These are phyloP conservation scores for Chrysosporium keratinophilum DNA, from an alignment of 2,329 filamentous ascomycete species.

Conservation along the genomic window DNA sequence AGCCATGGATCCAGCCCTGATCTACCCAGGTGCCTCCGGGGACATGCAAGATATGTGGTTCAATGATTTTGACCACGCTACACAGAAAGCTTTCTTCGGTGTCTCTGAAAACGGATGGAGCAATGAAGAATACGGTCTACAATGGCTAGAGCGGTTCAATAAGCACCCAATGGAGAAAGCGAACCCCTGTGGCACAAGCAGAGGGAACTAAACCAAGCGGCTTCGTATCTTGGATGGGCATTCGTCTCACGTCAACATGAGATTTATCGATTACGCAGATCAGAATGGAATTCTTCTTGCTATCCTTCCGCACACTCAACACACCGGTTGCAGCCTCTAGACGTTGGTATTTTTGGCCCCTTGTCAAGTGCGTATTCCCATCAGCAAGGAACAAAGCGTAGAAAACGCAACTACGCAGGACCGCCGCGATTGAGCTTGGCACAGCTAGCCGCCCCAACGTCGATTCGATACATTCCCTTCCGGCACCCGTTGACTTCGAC, in stretches of 20 bases:
- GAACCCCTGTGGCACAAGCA: neutral
- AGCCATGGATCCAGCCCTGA: too few species aligned
- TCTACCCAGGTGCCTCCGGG: neutral
- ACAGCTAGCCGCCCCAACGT: too few species aligned
- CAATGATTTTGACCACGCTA: constrained; percentile 1
- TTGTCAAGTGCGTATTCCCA: constrained; percentile 1
- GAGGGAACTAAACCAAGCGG: too few species aligned
- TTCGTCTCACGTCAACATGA: constrained; percentile 8
- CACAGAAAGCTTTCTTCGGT: constrained; percentile 4
- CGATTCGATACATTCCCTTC: too few species aligned
- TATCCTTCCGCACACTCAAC: too few species aligned
- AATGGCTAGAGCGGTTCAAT: constrained; percentile 3
- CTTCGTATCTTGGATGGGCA: constrained; percentile 9
- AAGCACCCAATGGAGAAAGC: neutral
- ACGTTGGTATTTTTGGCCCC: constrained; percentile 3
- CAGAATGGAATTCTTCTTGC: too few species aligned
- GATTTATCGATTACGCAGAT: too few species aligned
- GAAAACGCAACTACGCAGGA: too few species aligned
- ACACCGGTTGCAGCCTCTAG: too few species aligned
- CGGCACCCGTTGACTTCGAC: too few species aligned
- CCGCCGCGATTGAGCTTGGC: too few species aligned
- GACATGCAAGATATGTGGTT: constrained; percentile 11
- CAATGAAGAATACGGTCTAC: constrained; percentile 10
- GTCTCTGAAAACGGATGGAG: constrained; percentile 8
- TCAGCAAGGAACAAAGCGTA: too few species aligned